These are phyloP conservation scores for Xylaria venustula DNA, from an alignment of 495 filamentous ascomycete genomes.

Conservation along the genomic window DNA sequence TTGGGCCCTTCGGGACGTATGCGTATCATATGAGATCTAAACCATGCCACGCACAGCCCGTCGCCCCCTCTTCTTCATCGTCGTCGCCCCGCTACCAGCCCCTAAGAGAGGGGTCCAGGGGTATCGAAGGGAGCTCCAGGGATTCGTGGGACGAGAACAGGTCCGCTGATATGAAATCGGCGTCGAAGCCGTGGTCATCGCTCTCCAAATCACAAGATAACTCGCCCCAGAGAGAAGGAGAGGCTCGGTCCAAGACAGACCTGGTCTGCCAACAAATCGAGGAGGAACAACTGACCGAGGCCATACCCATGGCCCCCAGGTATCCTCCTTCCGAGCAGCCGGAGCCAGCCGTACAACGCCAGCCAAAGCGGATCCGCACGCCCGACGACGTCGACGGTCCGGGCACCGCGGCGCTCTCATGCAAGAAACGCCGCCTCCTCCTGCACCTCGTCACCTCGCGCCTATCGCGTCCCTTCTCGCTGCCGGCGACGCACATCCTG, in stretches of 20 bases:
- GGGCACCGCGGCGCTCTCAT: constrained; percentile 45
- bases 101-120: background rate
- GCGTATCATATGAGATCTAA: background rate
- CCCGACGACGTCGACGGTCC: constrained; percentile 63
- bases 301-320: background rate
- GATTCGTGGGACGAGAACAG: background rate
- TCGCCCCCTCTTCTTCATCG: too few species aligned
- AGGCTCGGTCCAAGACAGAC: background rate
- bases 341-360: background rate
- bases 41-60: background rate
- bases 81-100: too few species aligned
- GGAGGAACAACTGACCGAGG: background rate
- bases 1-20: background rate
- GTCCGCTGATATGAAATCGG: background rate
- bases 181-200: too few species aligned
- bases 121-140: background rate
- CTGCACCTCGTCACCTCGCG: constrained; percentile 65
- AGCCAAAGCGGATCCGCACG: constrained; percentile 54
- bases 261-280: background rate
- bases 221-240: too few species aligned
- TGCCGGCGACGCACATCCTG: constrained; percentile 66
- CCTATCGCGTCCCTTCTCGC: constrained; percentile 65
- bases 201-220: too few species aligned
- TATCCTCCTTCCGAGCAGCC: background rate
- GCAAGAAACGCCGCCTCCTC: constrained; percentile 68